Evolutionary conservation across 139 green algal species (phyloP), one percentile per base, ranked within the genome.

Genomic region (Chlorella vulgaris): DNA sequence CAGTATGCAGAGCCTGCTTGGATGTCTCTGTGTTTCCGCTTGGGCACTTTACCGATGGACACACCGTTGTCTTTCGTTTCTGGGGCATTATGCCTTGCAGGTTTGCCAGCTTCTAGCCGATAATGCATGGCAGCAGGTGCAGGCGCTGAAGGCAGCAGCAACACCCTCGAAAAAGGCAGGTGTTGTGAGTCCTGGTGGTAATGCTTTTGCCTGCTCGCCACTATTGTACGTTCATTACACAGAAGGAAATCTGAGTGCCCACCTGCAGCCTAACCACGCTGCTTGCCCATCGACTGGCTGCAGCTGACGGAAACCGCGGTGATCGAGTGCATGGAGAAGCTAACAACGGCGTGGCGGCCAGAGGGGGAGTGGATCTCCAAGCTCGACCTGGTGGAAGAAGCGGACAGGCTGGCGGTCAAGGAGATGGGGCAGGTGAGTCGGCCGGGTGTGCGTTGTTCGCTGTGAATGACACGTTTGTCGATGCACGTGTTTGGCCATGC

Each of bases 321-420:
- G 4, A 80, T 80, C 19, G 74, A 80, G 4, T 5, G 2, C 38
- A 80, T 80, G 74, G 74, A 80, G 40, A 80, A 80, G 58, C 55
- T 80, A n/a, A 70, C 73, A 0, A 79, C 73, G 3, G 58, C 74
- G 18, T 80, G 74, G 74, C 74, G 58, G 58, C 58, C 74, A 4
- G 88, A 93, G 21, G 94, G 93, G 35, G 85, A 94, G 50, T 98
- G 94, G 94, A 90, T 97, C 18, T 86, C 86, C 0, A 86, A 81
- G 22, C 82, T 93, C 4, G 93, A 98, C 74, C 73, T 97, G 28
- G 86, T 93, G 26, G 90, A 97, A 69, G 39, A 88, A 1, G 90
- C 86, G 0, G 50, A 81, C 26, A 78, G 69, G 75, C 85, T 97
- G 24, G 83, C 89, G 68, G 63, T 96, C 1, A 84, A 89, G 35